Base-by-base conservation (phyloP, 352 stramenopile genomes). In the Globisporangium nagaii region DNA sequence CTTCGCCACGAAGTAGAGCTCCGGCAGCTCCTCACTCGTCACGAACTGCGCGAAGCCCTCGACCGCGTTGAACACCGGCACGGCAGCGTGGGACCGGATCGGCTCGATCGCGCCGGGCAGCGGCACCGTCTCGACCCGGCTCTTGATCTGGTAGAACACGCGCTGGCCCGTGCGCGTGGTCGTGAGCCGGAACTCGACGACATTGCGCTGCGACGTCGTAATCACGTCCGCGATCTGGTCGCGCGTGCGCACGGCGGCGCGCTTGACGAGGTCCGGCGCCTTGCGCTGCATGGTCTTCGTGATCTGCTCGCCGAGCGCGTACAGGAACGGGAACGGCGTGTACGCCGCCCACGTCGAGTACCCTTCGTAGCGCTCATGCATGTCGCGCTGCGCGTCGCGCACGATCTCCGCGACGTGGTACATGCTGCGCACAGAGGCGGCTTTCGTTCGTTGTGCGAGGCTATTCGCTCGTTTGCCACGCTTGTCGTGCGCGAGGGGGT, bases 1-100 rank as follows among this genome's bases (percentile, higher is more conserved):
- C 67, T 91, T 91, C 51, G 83, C 83, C 20, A 93, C 83, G 56
- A 91, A 91, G 56, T 93, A 93, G 34, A 93, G 66, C 58, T 93
- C 83, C 28, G 81, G 80, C 4, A 93, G 66, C 58, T 93, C 83
- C 36, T 93, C 83, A 47, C 79, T 89, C 30, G 79, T 86, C 9
- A 93, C 75, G 56, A 93, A 93, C 52, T 87, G 83, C 11, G 70
- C 83, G 2, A 88, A 59, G 1, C 75, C 75, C 56, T 93, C 83
- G 10, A 93, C 64, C 12, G 77, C 80, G 17, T 81, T 68, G 31
- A 93, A 66, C 40, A 86, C 62, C 10, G 83, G 83, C 13, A 93
- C 71, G 1, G 73, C 74, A 15, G 86, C 47, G 28, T 89, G 75
- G 12, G 47, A 62, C 13, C 81, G 80, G 5, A 91, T 46, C 2